Percentiles rank a stretch among this genome's conserved stretches.
phyloP scores from a whole-genome alignment of 139 green algal genomes.

The Micractinium conductrix region DNA sequence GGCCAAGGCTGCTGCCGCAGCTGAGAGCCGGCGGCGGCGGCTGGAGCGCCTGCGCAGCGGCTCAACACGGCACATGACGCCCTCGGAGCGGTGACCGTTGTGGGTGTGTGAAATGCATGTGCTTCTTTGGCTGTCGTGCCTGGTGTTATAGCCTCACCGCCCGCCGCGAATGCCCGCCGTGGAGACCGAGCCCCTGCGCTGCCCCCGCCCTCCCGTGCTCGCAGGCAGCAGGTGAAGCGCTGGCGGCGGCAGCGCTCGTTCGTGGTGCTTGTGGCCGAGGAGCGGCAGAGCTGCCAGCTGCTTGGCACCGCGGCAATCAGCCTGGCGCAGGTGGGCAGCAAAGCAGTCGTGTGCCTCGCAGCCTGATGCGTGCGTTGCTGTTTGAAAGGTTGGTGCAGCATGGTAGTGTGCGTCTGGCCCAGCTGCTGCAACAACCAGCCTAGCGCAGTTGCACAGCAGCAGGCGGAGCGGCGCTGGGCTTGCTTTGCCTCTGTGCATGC shows the following conservation, averaged over 20 bases:
- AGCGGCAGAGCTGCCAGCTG: slow-evolving; percentile 7
- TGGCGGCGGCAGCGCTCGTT: slow-evolving; percentile 28
- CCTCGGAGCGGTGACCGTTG: neutral
- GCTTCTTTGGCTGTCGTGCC: no score
- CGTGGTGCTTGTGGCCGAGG: slow-evolving; percentile 37
- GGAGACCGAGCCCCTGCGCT: neutral
- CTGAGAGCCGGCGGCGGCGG: slow-evolving; percentile 4
- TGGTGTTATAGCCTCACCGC: no score
- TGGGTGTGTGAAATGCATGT: no score
- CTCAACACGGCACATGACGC: neutral
- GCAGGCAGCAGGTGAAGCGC: slow-evolving; percentile 18
- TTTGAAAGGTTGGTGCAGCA: neutral
- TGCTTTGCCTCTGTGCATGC: neutral
- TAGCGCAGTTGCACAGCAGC: neutral
- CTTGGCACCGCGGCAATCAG: slow-evolving; percentile 47
- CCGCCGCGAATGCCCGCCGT: neutral
- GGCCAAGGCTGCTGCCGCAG: neutral
- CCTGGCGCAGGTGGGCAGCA: slow-evolving; percentile 21
- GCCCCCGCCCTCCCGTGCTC: no score
- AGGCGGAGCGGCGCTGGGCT: no score
- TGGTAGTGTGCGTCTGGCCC: neutral
- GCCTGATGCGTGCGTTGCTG: no score
- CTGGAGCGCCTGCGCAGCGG: neutral
- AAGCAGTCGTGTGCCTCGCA: no score
- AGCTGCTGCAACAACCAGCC: no score